A percentile compares a stretch with the other conserved stretches of the same genome.
These are phyloP conservation scores for Aspergillus sclerotialis DNA, from an alignment of 2,329 filamentous ascomycete species.

Conservation along the genomic window DNA sequence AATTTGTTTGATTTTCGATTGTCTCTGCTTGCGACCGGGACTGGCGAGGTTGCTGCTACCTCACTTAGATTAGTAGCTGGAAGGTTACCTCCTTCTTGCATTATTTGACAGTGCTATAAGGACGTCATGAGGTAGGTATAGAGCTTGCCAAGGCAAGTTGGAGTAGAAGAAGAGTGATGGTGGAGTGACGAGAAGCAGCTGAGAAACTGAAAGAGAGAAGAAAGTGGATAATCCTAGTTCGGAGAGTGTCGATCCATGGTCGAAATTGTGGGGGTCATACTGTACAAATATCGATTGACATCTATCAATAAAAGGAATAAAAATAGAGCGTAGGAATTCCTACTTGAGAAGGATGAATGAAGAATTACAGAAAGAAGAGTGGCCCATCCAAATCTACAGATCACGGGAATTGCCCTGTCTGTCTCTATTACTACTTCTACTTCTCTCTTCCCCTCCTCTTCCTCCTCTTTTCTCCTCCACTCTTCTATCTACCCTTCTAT, in stretches of 20 bases:
- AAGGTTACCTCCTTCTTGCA: background rate
- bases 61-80: conserved; percentile 2
- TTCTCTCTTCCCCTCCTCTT: conserved; percentile 1
- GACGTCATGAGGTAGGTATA: no score
- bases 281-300: no score
- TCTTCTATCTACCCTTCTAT: no score
- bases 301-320: no score
- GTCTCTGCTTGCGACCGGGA: background rate
- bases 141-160: no score
- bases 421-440: conserved; percentile 2
- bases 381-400: conserved; percentile 2
- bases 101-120: no score
- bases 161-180: no score
- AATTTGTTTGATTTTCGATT: background rate
- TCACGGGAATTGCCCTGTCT: background rate
- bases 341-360: background rate
- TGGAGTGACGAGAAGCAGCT: no score
- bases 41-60: conserved; percentile 3
- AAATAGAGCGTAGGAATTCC: no score
- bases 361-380: conserved; percentile 1
- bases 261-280: conserved; percentile 6
- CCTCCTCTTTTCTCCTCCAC: conserved; percentile 1
- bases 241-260: background rate
- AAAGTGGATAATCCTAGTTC: conserved; percentile 3
- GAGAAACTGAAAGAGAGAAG: no score